These are phyloP conservation scores for Plasmodium relictum DNA, from an alignment of 169 alveolate species.

Conservation along the genomic window DNA sequence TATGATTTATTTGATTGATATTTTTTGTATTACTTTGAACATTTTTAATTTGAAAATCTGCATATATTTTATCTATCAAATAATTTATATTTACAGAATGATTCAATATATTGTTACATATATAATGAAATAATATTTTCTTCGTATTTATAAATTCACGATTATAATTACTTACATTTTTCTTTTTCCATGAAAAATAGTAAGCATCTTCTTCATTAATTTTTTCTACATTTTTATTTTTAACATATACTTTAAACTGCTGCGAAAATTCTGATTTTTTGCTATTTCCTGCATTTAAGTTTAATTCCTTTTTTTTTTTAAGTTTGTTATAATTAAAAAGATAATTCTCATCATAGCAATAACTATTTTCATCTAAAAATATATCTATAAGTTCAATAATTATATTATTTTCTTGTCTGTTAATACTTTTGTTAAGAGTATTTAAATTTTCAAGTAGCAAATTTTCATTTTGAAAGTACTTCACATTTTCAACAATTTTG, in stretches of 20 bases:
- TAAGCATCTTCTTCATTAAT: constrained; percentile 76
- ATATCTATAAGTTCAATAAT: constrained; percentile 65
- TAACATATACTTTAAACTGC: constrained; percentile 60
- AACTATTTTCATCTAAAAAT: constrained; percentile 66
- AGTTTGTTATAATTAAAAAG: constrained; percentile 52
- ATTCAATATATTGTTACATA: constrained; percentile 52
- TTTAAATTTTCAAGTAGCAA: constrained; percentile 71
- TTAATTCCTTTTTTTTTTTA: constrained; percentile 49
- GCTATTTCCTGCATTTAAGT: constrained; percentile 19
- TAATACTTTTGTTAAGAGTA: constrained; percentile 27
- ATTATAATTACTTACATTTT: constrained; percentile 64
- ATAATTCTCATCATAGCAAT: constrained; percentile 68
- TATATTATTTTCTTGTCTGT: constrained; percentile 30
- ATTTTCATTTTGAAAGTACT: constrained; percentile 63
- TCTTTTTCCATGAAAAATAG: constrained; percentile 41
- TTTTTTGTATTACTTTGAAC: not conserved
- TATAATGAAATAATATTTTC: constrained; percentile 49
- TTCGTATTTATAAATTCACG: constrained; percentile 61
- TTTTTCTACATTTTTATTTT: constrained; percentile 66
- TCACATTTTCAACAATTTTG: constrained; percentile 38
- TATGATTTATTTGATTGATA: constrained; percentile 14
- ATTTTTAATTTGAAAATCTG: constrained; percentile 32
- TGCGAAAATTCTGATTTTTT: constrained; percentile 51
- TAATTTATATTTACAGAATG: constrained; percentile 50
- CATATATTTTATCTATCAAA: constrained; percentile 72